These are phyloP conservation scores for Venturia carpophila DNA, from an alignment of 2,329 filamentous ascomycete genomes.

Conservation along the genomic window DNA sequence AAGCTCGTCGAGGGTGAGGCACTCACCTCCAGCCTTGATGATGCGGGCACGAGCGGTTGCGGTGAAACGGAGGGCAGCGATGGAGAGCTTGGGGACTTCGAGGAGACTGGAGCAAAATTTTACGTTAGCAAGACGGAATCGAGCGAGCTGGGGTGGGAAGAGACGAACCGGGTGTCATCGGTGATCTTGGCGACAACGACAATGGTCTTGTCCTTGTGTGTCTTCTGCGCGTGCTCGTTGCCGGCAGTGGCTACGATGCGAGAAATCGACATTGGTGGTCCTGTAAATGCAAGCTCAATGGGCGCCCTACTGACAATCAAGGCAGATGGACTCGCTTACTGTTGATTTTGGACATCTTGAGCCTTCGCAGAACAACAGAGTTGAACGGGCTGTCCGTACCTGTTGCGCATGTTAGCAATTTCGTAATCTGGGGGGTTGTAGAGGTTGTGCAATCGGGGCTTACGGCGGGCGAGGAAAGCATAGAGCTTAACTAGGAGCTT, in stretches of 20 bases:
- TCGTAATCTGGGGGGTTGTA: not conserved
- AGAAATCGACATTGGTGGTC: conserved; percentile 82
- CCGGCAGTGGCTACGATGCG: conserved; percentile 64
- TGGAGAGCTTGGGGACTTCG: conserved; percentile 80
- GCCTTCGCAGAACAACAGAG: conserved; percentile 93
- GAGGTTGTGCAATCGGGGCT: conserved; percentile 42
- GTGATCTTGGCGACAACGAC: conserved; percentile 94
- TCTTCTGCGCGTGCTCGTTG: conserved; percentile 43
- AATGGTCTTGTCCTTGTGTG: conserved; percentile 70
- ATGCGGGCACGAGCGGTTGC: conserved; percentile 92
- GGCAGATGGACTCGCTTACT: conserved; percentile 39
- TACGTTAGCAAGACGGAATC: not conserved
- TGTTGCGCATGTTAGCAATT: conserved; percentile 43
- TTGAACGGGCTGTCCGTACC: conserved; percentile 98
- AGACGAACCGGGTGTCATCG: conserved; percentile 75
- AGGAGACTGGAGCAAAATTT: conserved; percentile 44
- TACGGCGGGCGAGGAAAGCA: conserved; percentile 75
- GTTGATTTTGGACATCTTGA: conserved; percentile 99
- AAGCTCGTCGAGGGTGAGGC: conserved; percentile 93
- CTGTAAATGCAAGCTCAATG: conserved; percentile 21
- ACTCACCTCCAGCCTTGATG: conserved; percentile 85
- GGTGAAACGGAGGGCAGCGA: conserved; percentile 95
- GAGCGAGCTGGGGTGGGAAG: not conserved
- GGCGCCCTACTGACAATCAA: conserved; percentile 18
- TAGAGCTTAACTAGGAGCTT: conserved; percentile 98